A percentile compares a stretch with the other conserved stretches of the same genome.
These are phyloP conservation scores for Diaporthe sp. DNA, from an alignment of 2,329 filamentous ascomycete genomes.

Conservation along the genomic window DNA sequence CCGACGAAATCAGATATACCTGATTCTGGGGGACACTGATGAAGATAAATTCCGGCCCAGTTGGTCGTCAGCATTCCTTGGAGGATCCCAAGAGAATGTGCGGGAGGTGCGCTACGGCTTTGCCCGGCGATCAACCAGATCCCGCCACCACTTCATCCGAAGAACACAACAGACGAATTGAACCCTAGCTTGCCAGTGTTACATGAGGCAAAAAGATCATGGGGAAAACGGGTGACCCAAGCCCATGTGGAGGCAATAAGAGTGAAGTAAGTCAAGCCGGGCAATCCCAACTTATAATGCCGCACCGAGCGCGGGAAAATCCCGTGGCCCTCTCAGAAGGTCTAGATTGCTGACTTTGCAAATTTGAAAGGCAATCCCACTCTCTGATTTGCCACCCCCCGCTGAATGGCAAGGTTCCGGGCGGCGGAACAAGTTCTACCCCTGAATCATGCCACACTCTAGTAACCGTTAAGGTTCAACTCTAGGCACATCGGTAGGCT, in stretches of 20 bases:
- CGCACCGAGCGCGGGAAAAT: constrained; percentile 19
- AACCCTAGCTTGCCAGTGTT: neutral
- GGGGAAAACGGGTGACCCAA: neutral
- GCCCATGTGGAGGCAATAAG: neutral
- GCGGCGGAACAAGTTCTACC: constrained; percentile 1
- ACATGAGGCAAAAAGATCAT: neutral
- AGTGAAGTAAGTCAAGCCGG: neutral
- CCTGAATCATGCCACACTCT: constrained; percentile 20
- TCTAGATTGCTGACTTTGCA: constrained; percentile 2
- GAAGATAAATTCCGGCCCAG: neutral
- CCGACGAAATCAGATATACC: neutral
- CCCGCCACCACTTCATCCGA: neutral
- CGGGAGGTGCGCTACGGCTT: neutral
- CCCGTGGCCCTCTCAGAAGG: neutral
- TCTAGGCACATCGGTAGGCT: constrained; percentile 14
- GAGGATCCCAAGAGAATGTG: neutral
- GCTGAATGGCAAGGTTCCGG: neutral
- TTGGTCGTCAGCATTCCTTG: neutral
- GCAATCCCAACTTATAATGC: neutral
- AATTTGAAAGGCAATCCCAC: too few relatives aligned
- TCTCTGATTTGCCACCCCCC: neutral
- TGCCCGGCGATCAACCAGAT: neutral
- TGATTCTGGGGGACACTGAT: neutral
- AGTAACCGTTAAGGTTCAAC: constrained; percentile 1
- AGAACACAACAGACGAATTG: neutral